Conservation (phyloP, 2,329 filamentous ascomycete species). For the Akanthomyces muscarius region DNA sequence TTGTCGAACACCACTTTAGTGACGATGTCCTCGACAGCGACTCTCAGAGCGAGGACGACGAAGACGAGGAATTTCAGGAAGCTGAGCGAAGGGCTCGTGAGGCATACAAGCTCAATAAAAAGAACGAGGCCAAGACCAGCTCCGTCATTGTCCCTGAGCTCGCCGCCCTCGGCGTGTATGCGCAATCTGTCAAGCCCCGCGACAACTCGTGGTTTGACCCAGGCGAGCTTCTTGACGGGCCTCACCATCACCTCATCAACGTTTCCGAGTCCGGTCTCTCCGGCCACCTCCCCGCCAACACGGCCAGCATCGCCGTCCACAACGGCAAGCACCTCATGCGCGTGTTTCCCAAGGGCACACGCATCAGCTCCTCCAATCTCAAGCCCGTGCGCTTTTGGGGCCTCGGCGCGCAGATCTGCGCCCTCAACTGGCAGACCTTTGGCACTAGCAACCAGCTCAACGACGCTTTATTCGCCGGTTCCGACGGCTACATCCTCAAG, state of each 20-base stretch:
- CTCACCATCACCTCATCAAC: slow-evolving; percentile 65
- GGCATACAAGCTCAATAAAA: slow-evolving; percentile 52
- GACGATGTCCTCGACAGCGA: slow-evolving; percentile 43
- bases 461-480: slow-evolving; percentile 62
- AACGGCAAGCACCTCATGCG: slow-evolving; percentile 66
- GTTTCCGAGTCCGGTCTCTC: slow-evolving; percentile 60
- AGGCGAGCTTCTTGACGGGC: slow-evolving; percentile 47
- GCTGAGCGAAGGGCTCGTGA: slow-evolving; percentile 41
- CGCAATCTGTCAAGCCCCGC: slow-evolving; percentile 63
- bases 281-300: slow-evolving; percentile 44
- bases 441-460: slow-evolving; percentile 64
- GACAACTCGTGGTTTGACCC: slow-evolving; percentile 62
- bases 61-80: slow-evolving; percentile 26
- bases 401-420: slow-evolving; percentile 64
- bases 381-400: slow-evolving; percentile 62
- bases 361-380: slow-evolving; percentile 63
- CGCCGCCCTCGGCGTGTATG: slow-evolving; percentile 63
- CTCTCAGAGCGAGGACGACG: slow-evolving; percentile 33
- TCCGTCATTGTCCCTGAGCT: slow-evolving; percentile 60
- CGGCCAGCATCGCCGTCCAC: slow-evolving; percentile 50
- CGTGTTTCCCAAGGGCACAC: slow-evolving; percentile 64
- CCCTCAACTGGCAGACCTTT: slow-evolving; percentile 67
- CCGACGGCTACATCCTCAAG: slow-evolving; percentile 63
- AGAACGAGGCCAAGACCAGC: slow-evolving; percentile 39
- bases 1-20: slow-evolving; percentile 62